Evolutionary conservation across 1,139 yeast species (phyloP).

Genomic region (Kurtzmaniella quercitrusa): DNA sequence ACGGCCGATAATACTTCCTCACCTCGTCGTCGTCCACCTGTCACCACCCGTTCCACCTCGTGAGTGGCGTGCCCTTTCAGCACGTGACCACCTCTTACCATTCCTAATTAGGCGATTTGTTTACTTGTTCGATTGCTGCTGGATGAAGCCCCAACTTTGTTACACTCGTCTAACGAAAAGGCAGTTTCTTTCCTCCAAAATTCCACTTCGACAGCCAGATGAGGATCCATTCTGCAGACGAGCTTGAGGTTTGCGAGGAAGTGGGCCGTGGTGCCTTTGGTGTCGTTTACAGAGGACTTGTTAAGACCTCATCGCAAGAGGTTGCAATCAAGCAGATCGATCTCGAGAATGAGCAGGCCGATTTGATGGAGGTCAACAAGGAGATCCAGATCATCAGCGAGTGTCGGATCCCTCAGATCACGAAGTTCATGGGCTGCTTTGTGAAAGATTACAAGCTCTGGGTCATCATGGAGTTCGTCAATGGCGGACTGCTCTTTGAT

Average conservation of each 20-base stretch:
- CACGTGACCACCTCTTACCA: neutral
- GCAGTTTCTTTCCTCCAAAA: neutral
- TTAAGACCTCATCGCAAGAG: slow-evolving; percentile 43
- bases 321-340: slow-evolving; percentile 76
- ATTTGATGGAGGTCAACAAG: slow-evolving; percentile 71
- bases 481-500: slow-evolving; percentile 82
- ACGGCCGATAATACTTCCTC: no score
- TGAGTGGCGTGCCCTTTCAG: no score
- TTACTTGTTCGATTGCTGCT: neutral
- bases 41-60: no score
- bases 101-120: neutral
- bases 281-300: slow-evolving; percentile 71
- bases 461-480: slow-evolving; percentile 82
- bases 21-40: no score
- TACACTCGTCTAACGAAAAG: neutral
- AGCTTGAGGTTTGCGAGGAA: slow-evolving; percentile 60
- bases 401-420: slow-evolving; percentile 66
- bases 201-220: neutral
- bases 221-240: slow-evolving; percentile 32
- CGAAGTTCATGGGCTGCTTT: slow-evolving; percentile 76
- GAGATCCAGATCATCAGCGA: slow-evolving; percentile 76
- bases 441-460: slow-evolving; percentile 75
- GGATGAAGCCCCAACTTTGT: neutral
- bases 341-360: slow-evolving; percentile 71
- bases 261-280: slow-evolving; percentile 90